Conservation (phyloP, 2,329 filamentous ascomycete genomes). For the Colletotrichum australisinense region DNA sequence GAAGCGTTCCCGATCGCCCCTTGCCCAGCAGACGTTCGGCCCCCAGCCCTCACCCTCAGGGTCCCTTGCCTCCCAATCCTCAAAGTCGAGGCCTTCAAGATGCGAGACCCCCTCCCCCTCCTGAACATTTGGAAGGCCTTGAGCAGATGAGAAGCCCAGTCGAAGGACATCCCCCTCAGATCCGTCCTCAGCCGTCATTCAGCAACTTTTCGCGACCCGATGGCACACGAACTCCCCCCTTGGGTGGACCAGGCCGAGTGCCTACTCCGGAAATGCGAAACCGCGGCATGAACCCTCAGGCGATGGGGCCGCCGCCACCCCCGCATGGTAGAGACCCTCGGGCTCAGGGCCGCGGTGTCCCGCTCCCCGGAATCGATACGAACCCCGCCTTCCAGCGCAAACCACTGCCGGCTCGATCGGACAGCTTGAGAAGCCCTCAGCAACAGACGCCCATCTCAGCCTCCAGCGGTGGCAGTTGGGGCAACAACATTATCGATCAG, state of each 20-base stretch:
- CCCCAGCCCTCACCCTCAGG: slow-evolving; percentile 45
- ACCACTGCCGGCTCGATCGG: slow-evolving; percentile 58
- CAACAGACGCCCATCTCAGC: slow-evolving; percentile 46
- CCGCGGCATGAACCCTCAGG: slow-evolving; percentile 42
- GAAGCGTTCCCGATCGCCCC: slow-evolving; percentile 58
- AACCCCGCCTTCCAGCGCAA: slow-evolving; percentile 59
- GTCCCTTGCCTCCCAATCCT: slow-evolving; percentile 45
- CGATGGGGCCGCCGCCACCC: slow-evolving; percentile 25
- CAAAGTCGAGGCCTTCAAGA: slow-evolving; percentile 33
- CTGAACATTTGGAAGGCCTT: not conserved
- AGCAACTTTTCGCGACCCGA: slow-evolving; percentile 36
- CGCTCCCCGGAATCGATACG: slow-evolving; percentile 29
- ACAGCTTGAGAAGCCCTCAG: slow-evolving; percentile 46
- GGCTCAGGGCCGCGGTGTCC: slow-evolving; percentile 36
- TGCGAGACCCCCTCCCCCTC: not conserved
- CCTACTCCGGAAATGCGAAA: slow-evolving; percentile 37
- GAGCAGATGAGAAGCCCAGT: slow-evolving; percentile 18
- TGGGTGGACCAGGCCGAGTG: slow-evolving; percentile 27
- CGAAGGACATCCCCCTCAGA: slow-evolving; percentile 6
- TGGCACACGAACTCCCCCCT: slow-evolving; percentile 32
- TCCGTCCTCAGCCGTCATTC: slow-evolving; percentile 35
- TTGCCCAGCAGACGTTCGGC: slow-evolving; percentile 50
- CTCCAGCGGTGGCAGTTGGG: slow-evolving; percentile 52
- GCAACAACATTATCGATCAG: slow-evolving; percentile 56
- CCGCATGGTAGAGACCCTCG: slow-evolving; percentile 12